Percentiles rank a stretch among this genome's conserved stretches.
Conservation (phyloP, 2,329 filamentous ascomycete genomes). For the Aureobasidium sp. region DNA sequence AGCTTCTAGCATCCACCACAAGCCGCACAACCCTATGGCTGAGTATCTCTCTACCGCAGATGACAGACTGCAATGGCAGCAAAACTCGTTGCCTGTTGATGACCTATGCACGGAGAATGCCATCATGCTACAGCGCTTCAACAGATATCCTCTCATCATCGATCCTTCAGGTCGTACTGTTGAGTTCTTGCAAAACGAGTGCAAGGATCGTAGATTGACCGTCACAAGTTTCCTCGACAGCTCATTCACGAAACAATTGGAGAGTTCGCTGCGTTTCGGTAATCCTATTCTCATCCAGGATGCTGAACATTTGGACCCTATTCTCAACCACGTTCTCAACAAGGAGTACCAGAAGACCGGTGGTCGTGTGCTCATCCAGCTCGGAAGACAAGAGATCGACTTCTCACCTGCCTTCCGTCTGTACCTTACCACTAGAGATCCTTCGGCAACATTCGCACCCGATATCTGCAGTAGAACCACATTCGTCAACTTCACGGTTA, state of each 20-base stretch:
- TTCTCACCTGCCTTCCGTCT: slow-evolving; percentile 96
- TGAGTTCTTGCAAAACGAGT: slow-evolving; percentile 91
- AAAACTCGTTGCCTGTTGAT: slow-evolving; percentile 85
- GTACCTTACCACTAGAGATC: slow-evolving; percentile 90
- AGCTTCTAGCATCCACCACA: slow-evolving; percentile 87
- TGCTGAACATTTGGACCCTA: slow-evolving; percentile 91
- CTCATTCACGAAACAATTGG: slow-evolving; percentile 94
- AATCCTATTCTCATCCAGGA: slow-evolving; percentile 98
- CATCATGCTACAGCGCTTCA: slow-evolving; percentile 94
- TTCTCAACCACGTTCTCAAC: slow-evolving; percentile 96
- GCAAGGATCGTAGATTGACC: slow-evolving; percentile 84
- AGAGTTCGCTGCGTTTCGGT: slow-evolving; percentile 92
- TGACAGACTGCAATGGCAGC: slow-evolving; percentile 89
- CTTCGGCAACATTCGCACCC: slow-evolving; percentile 88
- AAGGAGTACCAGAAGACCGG: slow-evolving; percentile 99
- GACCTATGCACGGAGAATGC: slow-evolving; percentile 98
- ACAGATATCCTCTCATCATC: slow-evolving; percentile 95
- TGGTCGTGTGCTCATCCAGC: slow-evolving; percentile 93
- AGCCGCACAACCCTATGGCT: slow-evolving; percentile 86
- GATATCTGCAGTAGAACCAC: slow-evolving; percentile 98
- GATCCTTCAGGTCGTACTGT: slow-evolving; percentile 92
- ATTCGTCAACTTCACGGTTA: slow-evolving; percentile 99
- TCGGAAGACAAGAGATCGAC: slow-evolving; percentile 97
- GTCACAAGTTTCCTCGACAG: slow-evolving; percentile 98
- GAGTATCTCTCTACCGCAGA: slow-evolving; percentile 96